Conservation (phyloP, 176 grass and related monocot species). For the Echinochloa phyllopogon region DNA sequence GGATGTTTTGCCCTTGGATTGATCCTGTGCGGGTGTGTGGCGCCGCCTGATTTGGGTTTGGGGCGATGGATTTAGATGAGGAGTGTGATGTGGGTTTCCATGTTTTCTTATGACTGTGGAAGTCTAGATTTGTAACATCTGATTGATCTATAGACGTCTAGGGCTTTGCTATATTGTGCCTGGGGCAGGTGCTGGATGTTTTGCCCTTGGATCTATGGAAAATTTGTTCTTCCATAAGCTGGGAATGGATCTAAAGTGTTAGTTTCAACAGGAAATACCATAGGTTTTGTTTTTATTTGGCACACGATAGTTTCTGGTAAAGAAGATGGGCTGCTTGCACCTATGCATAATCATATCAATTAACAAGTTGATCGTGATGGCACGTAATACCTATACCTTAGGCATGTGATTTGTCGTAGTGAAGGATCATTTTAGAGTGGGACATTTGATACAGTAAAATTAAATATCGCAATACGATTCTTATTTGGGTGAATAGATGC, state of each 20-base stretch:
- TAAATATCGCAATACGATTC: background rate
- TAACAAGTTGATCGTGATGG: background rate
- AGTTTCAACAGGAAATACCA: background rate
- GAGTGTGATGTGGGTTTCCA: background rate
- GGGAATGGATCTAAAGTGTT: background rate
- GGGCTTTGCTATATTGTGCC: background rate
- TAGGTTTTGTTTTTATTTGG: background rate
- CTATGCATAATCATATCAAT: background rate
- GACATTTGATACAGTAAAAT: background rate
- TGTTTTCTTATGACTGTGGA: background rate
- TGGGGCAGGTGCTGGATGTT: background rate
- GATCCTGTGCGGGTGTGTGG: background rate
- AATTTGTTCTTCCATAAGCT: background rate
- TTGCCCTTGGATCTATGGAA: conserved; percentile 34
- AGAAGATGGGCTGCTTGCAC: background rate
- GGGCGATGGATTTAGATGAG: background rate
- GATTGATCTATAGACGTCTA: background rate
- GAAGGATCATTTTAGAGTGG: background rate
- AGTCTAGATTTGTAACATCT: conserved; percentile 38
- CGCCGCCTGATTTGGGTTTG: conserved; percentile 19
- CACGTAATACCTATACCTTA: conserved; percentile 13
- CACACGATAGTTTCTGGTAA: conserved; percentile 1
- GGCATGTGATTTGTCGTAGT: conserved; percentile 4
- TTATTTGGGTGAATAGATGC: background rate
- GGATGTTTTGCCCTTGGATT: background rate